Evolutionary conservation across 106 monocot species (phyloP), one percentile per base, ranked within the genome.

Genomic region (Ottelia alismoides): DNA sequence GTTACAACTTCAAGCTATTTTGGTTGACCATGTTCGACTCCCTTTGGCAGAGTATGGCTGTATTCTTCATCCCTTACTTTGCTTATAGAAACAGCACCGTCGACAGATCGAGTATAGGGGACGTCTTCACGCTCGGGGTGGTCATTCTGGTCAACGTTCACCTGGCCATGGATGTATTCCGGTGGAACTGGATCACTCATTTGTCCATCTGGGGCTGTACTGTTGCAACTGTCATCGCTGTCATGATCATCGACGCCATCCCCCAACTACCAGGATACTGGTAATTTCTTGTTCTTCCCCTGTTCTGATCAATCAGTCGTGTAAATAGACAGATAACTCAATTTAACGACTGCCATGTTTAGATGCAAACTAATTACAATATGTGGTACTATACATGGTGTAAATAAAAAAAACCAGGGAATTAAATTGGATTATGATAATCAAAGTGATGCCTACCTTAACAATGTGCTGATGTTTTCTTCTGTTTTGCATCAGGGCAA

Each of bases 81-180:
- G 81, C 74, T 6, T 96, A 85, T 51, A 45, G 68, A 22, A 65
- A 82, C 55, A 85, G 76, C 32, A 53, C 63, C 10, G 49, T 96
- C 2, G 94, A 81, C 61, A 50, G 53, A 18, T 76, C 78, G n/a
- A 70, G 76, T 45, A 53, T 96, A 20, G 94, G 94, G 23, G 84
- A 85, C 51, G 51, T 96, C 29, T 85, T 78, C 73, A 77, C 57
- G 1, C 58, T 88, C n/a, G 78, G 63, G 2, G 65, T 86, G 20
- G 98, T 98, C 49, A 75, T 86, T 22, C 52, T 98, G 19, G 94
- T 88, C 1, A 96, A 96, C 52, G 9, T 96, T 55, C 78, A 82
- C 56, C 47, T 96, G 44, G 81, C 71, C 18, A 70, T 96, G 73
- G 88, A 96, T 57, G 71, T 88, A 3, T 71, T 88, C n/a, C 43